A percentile compares a stretch with the other conserved stretches of the same genome.
phyloP scores from a whole-genome alignment of 495 filamentous ascomycete genomes.

The Aspergillus bertholletiae region DNA sequence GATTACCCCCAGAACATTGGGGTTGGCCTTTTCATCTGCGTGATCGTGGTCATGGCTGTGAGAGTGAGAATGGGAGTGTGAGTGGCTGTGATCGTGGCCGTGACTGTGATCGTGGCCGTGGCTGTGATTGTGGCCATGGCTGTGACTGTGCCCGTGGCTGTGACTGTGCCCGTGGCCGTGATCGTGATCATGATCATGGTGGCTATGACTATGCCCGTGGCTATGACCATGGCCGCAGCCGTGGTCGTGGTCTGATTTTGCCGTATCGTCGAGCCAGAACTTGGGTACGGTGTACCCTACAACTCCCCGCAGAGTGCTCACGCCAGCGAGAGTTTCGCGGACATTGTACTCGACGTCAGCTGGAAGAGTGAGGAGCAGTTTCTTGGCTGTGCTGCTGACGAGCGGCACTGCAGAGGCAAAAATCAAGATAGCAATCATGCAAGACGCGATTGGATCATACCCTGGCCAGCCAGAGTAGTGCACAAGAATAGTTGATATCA shows the following conservation, averaged over 20 bases:
- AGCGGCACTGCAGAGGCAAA: conserved; percentile 84
- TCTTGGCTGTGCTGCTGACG: conserved; percentile 77
- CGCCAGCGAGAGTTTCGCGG: conserved; percentile 77
- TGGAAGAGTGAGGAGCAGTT: conserved; percentile 78
- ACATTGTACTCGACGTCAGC: conserved; percentile 84
- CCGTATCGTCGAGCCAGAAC: conserved; percentile 88
- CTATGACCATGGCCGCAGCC: conserved; percentile 14
- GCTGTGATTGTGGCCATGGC: conserved; percentile 11
- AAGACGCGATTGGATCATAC: conserved; percentile 95
- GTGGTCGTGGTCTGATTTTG: conserved; percentile 24
- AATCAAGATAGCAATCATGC: conserved; percentile 89
- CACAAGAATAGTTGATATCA: conserved; percentile 84
- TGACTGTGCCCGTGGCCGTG: conserved; percentile 19
- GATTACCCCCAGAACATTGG: conserved; percentile 69
- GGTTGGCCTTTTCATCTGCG: conserved; percentile 32
- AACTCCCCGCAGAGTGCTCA: conserved; percentile 80
- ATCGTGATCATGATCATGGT: conserved; percentile 18
- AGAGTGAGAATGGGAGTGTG: conserved; percentile 17
- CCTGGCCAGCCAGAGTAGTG: conserved; percentile 84
- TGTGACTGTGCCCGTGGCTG: conserved; percentile 8
- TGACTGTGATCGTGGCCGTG: conserved; percentile 18
- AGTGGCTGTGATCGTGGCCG: conserved; percentile 14
- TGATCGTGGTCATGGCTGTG: conserved; percentile 23
- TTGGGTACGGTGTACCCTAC: conserved; percentile 81
- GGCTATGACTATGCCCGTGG: conserved; percentile 11